Evolutionary conservation across 2,329 filamentous ascomycete species (phyloP).

Genomic region (Nothophoma quercina): DNA sequence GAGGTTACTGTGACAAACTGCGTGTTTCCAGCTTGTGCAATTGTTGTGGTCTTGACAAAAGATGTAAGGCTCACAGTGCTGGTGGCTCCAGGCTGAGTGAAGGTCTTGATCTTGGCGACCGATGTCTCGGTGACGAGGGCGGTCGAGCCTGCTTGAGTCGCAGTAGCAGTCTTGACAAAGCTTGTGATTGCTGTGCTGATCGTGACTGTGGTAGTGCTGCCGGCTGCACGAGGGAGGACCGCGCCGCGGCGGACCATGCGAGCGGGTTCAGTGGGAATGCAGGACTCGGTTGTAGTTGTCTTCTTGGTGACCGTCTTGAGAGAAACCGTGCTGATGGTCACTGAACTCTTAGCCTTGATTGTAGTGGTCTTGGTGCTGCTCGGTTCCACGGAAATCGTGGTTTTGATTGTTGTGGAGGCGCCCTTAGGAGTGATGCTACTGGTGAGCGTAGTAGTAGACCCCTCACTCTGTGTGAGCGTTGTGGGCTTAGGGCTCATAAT

Average conservation of each 20-base stretch:
- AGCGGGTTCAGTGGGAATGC: constrained; percentile 34
- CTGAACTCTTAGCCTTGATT: constrained; percentile 25
- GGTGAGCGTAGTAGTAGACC: constrained; percentile 26
- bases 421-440: constrained; percentile 25
- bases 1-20: constrained; percentile 24
- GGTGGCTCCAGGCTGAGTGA: constrained; percentile 21
- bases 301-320: constrained; percentile 41
- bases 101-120: constrained; percentile 19
- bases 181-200: constrained; percentile 34
- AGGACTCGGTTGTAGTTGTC: constrained; percentile 34
- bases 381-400: constrained; percentile 18
- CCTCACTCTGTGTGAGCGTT: constrained; percentile 32
- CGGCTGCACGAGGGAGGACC: constrained; percentile 21
- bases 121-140: constrained; percentile 20
- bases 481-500: constrained; percentile 35
- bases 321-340: constrained; percentile 27
- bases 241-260: constrained; percentile 25
- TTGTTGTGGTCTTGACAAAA: constrained; percentile 28
- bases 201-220: constrained; percentile 32
- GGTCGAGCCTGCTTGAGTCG: constrained; percentile 24
- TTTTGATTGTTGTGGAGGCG: constrained; percentile 20
- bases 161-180: constrained; percentile 26
- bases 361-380: constrained; percentile 36
- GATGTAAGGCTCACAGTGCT: constrained; percentile 30
- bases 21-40: constrained; percentile 34